A percentile compares a stretch with the other conserved stretches of the same genome.
Evolutionary conservation across 257 asterid species (phyloP).

Genomic region (Rhazya stricta): DNA sequence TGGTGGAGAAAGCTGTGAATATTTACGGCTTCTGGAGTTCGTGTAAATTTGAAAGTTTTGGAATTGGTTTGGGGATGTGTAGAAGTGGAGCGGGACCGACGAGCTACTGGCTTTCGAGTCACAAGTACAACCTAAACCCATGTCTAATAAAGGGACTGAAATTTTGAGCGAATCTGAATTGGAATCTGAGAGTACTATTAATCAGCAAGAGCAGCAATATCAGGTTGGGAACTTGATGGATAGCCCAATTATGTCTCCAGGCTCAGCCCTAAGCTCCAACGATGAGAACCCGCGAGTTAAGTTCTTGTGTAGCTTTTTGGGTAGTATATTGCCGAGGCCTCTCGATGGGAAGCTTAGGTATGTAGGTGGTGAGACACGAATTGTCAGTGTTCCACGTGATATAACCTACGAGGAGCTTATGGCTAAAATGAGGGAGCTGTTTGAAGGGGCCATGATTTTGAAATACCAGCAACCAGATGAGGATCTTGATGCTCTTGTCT

Average conservation of each 20-base stretch:
- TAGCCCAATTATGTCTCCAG: conserved; percentile 45
- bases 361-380: conserved; percentile 96
- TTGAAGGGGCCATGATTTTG: conserved; percentile 59
- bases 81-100: conserved; percentile 5
- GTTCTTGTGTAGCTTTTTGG: conserved; percentile 87
- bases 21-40: conserved; percentile 4
- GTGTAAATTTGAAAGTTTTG: conserved; percentile 6
- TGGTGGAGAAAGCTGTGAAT: conserved; percentile 13
- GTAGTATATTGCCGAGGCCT: conserved; percentile 88
- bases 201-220: conserved; percentile 24
- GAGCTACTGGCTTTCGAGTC: background rate
- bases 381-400: conserved; percentile 71
- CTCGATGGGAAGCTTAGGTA: conserved; percentile 95
- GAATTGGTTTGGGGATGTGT: conserved; percentile 18
- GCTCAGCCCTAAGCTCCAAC: conserved; percentile 39
- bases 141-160: conserved; percentile 33
- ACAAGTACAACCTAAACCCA: conserved; percentile 8
- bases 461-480: conserved; percentile 98
- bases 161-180: conserved; percentile 22
- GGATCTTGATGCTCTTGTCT: conserved; percentile 96
- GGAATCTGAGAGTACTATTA: conserved; percentile 21
- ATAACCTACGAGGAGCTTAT: conserved; percentile 76
- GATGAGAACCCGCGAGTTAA: conserved; percentile 76
- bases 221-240: conserved; percentile 47
- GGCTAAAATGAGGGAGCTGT: conserved; percentile 88